Conservation (phyloP, 495 filamentous ascomycete genomes). For the Daldinia vernicosa region DNA sequence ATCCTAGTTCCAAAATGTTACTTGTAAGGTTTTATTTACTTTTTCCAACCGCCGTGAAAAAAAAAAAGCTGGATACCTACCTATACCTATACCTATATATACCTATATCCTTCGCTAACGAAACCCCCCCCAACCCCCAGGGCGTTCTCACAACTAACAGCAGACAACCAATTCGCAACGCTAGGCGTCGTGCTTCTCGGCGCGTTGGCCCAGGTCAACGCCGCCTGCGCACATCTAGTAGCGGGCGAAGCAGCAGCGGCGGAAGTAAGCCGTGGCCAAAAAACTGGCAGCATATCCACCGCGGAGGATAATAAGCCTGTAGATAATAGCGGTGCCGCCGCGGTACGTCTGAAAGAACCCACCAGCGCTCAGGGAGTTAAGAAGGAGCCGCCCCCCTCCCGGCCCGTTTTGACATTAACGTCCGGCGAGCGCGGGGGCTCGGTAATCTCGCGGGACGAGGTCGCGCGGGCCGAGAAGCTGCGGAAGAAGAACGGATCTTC, state of each 20-base stretch:
- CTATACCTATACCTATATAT: too few species aligned
- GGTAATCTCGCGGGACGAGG: conserved; percentile 27
- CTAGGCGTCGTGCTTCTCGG: conserved; percentile 81
- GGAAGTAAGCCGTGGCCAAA: not conserved
- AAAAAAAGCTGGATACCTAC: too few species aligned
- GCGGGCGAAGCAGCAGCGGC: conserved; percentile 6
- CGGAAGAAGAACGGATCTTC: conserved; percentile 9
- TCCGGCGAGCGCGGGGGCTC: conserved; percentile 6
- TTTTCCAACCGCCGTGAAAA: not conserved
- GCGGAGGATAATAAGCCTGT: not conserved
- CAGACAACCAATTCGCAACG: conserved; percentile 77
- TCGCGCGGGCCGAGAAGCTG: conserved; percentile 7
- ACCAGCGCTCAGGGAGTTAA: not conserved
- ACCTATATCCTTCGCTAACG: too few species aligned
- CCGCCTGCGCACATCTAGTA: conserved; percentile 48
- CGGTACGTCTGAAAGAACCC: not conserved
- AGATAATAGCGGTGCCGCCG: not conserved
- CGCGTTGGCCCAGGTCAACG: conserved; percentile 67
- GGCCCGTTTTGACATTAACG: not conserved
- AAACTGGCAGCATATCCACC: not conserved
- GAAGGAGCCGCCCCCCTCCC: not conserved
- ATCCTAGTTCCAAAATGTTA: conserved; percentile 45
- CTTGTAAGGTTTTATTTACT: conserved; percentile 40
- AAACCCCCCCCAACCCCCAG: too few species aligned
- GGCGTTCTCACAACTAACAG: conserved; percentile 74